Base-by-base conservation (phyloP, 257 asterid genomes). In the Solanum peruvianum region DNA sequence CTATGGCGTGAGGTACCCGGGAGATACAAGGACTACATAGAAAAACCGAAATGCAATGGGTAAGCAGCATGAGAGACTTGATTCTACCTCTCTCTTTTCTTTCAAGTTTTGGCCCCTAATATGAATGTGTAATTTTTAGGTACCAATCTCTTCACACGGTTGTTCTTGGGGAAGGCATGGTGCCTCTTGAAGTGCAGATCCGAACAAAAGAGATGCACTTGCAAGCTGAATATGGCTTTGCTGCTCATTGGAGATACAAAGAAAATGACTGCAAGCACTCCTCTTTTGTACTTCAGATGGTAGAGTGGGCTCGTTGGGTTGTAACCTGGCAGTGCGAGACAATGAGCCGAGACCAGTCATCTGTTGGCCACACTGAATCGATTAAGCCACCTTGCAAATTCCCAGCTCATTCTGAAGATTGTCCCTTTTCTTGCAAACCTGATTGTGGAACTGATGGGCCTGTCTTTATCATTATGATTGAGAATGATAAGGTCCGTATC, bases 241-340 rank as follows among this genome's bases (percentile, higher is more conserved):
- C 99, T 3, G 99, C 99, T 14, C 99, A 97, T 85, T 97, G 99
- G 99, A 93, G 98, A 88, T 97, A 97, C 91, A 97, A 97, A 87
- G 99, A 97, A 93, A 98, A 99, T 84, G 97, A 91, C 31, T 91
- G 97, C 87, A 86, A 94, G 85, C 93, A 94, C 85, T 91, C 98
- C 14, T 92, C 98, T 85, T 97, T 92, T 75, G 93, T 97, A 86
- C 94, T 94, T 88, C 98, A 97, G 90, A 97, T 97, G 99, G 99
- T 97, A 75, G 99, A 97, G 92, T 97, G 99, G 99, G 99, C 98
- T 14, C 98, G 99, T 20, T 97, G 99, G 99, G 96, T 96, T 37
- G 89, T 97, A 66, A 90, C 97, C 80, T 96, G 99, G 99, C 99
- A 96, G 90, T 97, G 99, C 45, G 98, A 97, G 93, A 90, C 98